Conservation (phyloP, 768 basidiomycete genomes). For the Plicaturopsis crispa region DNA sequence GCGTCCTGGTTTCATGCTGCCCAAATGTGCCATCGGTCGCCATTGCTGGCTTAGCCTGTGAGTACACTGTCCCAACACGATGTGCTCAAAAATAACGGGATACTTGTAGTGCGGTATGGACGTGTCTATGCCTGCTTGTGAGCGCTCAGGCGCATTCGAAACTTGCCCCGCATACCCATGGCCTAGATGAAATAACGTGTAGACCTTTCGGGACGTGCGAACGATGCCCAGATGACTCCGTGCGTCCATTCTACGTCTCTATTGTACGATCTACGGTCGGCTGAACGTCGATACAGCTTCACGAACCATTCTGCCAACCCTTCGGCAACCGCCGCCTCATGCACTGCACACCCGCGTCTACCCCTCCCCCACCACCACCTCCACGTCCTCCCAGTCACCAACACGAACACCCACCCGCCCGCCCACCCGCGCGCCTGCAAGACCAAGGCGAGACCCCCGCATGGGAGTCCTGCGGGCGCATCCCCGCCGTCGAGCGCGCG, state of each 20-base stretch:
- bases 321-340: conserved; percentile 88
- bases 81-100: not conserved
- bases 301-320: conserved; percentile 91
- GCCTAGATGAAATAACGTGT: conserved; percentile 27
- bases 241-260: conserved; percentile 24
- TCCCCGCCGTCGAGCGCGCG: conserved; percentile 66
- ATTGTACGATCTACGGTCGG: conserved; percentile 2
- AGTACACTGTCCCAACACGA: conserved; percentile 10
- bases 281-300: conserved; percentile 38
- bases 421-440: conserved; percentile 4
- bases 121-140: not conserved
- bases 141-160: conserved; percentile 1
- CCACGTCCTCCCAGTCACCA: conserved; percentile 13
- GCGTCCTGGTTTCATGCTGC: conserved; percentile 23
- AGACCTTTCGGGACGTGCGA: conserved; percentile 51
- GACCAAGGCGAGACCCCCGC: conserved; percentile 58
- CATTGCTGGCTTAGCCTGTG: conserved; percentile 20
- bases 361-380: conserved; percentile 16
- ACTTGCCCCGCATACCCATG: conserved; percentile 21
- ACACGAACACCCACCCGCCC: conserved; percentile 8
- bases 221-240: conserved; percentile 56
- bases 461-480: conserved; percentile 92
- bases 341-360: conserved; percentile 55
- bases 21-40: conserved; percentile 25
- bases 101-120: conserved; percentile 2